These are phyloP conservation scores for Lachancea cidri DNA, from an alignment of 805 yeast species.

Conservation along the genomic window DNA sequence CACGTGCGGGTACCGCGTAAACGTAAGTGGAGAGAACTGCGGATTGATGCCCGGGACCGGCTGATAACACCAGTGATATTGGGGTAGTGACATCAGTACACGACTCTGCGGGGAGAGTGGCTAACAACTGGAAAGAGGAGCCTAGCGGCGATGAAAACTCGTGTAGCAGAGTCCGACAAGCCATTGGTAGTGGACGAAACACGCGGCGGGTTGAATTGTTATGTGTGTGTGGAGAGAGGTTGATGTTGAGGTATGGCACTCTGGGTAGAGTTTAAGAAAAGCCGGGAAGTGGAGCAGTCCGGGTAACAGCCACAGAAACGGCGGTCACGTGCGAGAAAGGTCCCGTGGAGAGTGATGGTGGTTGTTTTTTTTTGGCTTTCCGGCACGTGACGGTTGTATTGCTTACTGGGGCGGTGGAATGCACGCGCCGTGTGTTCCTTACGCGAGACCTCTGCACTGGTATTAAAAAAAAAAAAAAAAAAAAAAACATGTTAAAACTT, in stretches of 20 bases:
- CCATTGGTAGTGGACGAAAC: not conserved
- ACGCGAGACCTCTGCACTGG: too few relatives aligned
- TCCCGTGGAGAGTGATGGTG: too few relatives aligned
- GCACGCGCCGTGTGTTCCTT: too few relatives aligned
- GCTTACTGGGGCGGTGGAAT: too few relatives aligned
- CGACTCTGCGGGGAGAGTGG: constrained; percentile 18
- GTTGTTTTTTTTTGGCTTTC: too few relatives aligned
- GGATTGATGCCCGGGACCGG: constrained; percentile 2
- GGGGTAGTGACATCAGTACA: constrained; percentile 2
- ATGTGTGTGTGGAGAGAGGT: not conserved
- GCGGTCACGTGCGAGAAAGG: too few relatives aligned
- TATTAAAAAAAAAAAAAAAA: too few relatives aligned
- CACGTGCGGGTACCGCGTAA: constrained; percentile 4
- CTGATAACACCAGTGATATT: constrained; percentile 2
- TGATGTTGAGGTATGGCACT: not conserved
- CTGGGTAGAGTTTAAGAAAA: too few relatives aligned
- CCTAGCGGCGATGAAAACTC: constrained; percentile 4
- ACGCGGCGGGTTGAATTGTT: not conserved
- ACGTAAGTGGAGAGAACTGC: constrained; percentile 2
- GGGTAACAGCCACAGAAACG: too few relatives aligned
- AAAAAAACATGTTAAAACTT: too few relatives aligned
- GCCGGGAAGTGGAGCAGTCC: too few relatives aligned
- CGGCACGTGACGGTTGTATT: too few relatives aligned
- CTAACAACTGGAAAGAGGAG: constrained; percentile 8
- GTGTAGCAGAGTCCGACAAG: not conserved